A percentile compares a stretch with the other conserved stretches of the same genome.
These are phyloP conservation scores for Flaveria robusta DNA, from an alignment of 129 eudicot genomes.

Conservation along the genomic window DNA sequence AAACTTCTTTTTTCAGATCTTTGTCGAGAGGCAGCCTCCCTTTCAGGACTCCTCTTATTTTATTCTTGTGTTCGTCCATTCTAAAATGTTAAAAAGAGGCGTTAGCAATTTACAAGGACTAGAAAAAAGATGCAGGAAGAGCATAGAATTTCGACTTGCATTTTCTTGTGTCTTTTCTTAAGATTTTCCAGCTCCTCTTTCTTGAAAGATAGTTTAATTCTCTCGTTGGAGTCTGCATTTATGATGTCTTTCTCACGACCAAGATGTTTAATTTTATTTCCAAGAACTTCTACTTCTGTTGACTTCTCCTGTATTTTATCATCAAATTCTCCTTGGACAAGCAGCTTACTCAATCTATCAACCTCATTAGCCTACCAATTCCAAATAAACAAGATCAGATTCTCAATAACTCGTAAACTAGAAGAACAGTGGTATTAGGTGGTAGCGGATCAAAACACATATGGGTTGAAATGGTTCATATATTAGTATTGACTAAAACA, in stretches of 20 bases:
- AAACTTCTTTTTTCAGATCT: conserved; percentile 79
- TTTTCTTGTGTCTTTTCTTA: conserved; percentile 71
- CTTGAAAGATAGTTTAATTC: conserved; percentile 42
- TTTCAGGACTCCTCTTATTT: conserved; percentile 75
- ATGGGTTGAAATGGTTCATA: not conserved
- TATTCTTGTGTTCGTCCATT: conserved; percentile 75
- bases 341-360: conserved; percentile 60
- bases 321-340: conserved; percentile 55
- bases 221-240: conserved; percentile 51
- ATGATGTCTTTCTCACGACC: conserved; percentile 50
- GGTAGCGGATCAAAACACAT: not conserved
- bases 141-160: conserved; percentile 53
- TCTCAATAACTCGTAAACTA: not conserved
- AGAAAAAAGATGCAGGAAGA: conserved; percentile 1
- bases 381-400: conserved; percentile 28
- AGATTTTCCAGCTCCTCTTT: conserved; percentile 56
- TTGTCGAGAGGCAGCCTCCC: conserved; percentile 89
- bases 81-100: conserved; percentile 41
- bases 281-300: conserved; percentile 40
- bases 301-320: conserved; percentile 39
- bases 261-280: conserved; percentile 50
- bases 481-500: not conserved
- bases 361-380: conserved; percentile 53
- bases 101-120: conserved; percentile 12
- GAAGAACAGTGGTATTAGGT: not conserved